These are phyloP conservation scores for Scedosporium boydii DNA, from an alignment of 2,329 filamentous ascomycete genomes.

Conservation along the genomic window DNA sequence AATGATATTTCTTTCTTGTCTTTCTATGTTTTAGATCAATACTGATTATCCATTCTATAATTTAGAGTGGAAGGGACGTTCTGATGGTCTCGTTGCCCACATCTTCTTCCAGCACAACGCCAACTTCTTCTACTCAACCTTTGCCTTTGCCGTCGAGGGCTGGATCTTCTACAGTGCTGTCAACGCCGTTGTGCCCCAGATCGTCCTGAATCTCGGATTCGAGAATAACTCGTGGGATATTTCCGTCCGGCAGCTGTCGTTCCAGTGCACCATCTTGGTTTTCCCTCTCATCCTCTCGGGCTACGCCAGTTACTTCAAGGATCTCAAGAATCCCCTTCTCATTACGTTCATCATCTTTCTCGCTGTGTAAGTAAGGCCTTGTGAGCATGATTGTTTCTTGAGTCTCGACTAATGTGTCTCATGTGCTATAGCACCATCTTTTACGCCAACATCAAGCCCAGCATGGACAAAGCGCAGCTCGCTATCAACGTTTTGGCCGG, in stretches of 20 bases:
- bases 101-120: slow-evolving; percentile 43
- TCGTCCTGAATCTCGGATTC: slow-evolving; percentile 39
- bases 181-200: slow-evolving; percentile 38
- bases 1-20: not conserved
- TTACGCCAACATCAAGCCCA: slow-evolving; percentile 33
- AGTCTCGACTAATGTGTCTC: not conserved
- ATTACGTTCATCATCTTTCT: slow-evolving; percentile 37
- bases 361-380: slow-evolving; percentile 25
- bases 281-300: slow-evolving; percentile 18
- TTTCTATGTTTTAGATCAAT: not conserved
- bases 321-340: slow-evolving; percentile 35
- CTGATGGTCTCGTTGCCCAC: slow-evolving; percentile 44
- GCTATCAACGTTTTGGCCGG: slow-evolving; percentile 37
- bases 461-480: slow-evolving; percentile 33
- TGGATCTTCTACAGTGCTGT: slow-evolving; percentile 49
- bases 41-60: not conserved
- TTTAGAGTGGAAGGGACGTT: slow-evolving; percentile 44
- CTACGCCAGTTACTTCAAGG: slow-evolving; percentile 38
- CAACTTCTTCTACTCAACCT: slow-evolving; percentile 44
- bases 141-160: slow-evolving; percentile 47
- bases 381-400: too few relatives aligned
- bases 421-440: slow-evolving; percentile 25
- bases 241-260: slow-evolving; percentile 35
- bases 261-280: slow-evolving; percentile 31
- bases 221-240: slow-evolving; percentile 35